phyloP scores from a whole-genome alignment of 176 grass and related monocot species.

The Urochloa ruziziensis region DNA sequence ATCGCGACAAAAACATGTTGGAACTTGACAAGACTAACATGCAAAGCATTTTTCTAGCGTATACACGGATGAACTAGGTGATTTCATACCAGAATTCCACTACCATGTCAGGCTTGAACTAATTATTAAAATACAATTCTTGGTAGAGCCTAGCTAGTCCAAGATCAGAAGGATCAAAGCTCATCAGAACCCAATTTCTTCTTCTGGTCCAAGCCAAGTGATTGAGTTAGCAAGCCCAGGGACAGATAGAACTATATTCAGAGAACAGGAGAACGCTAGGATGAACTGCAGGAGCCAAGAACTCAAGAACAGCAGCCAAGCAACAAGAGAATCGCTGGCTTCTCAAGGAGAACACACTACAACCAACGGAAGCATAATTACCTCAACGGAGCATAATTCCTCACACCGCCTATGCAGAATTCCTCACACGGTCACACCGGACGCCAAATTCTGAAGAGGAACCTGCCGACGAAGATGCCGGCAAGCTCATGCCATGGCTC shows the following conservation, averaged over 20 bases:
- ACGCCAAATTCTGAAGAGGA: constrained; percentile 23
- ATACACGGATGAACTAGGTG: not conserved
- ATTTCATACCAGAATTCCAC: constrained; percentile 16
- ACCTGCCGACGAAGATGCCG: not conserved
- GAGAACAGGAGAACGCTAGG: not conserved
- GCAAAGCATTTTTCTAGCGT: not conserved
- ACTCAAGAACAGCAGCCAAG: constrained; percentile 8
- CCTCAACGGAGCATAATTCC: constrained; percentile 36
- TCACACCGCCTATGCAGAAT: constrained; percentile 27
- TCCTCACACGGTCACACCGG: not conserved
- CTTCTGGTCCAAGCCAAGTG: not conserved
- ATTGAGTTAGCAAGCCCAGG: constrained; percentile 1
- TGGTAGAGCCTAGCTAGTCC: not conserved
- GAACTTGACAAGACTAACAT: constrained; percentile 7
- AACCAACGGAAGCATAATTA: not conserved
- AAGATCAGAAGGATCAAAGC: not conserved
- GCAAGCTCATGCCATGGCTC: constrained; percentile 33
- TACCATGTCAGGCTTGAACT: not conserved
- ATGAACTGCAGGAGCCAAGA: not conserved
- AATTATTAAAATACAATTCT: not conserved
- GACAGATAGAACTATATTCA: not conserved
- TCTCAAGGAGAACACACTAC: not conserved
- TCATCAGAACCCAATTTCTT: not conserved
- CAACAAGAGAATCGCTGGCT: not conserved
- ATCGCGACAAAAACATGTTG: constrained; percentile 29